Conservation (phyloP, 1,284 basidiomycete genomes). For the Ganoderma lucidum region DNA sequence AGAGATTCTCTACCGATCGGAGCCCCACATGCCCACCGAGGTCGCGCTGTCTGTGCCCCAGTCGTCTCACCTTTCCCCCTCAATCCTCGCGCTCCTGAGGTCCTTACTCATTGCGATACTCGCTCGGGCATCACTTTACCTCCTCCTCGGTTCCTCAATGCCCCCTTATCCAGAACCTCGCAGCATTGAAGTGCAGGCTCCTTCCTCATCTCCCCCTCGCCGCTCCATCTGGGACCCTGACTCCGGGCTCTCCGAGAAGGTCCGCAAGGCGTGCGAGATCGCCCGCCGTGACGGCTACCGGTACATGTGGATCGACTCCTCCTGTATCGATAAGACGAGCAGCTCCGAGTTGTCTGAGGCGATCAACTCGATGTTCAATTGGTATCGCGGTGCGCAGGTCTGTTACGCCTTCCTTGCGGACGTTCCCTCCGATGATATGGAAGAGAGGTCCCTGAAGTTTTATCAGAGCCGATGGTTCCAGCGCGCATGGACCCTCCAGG, state of each 20-base stretch:
- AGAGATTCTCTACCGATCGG: too few species aligned
- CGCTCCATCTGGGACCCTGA: background rate
- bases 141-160: too few species aligned
- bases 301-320: constrained; percentile 15
- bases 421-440: background rate
- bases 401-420: constrained; percentile 17
- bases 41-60: too few species aligned
- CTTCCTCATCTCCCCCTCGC: background rate
- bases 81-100: too few species aligned
- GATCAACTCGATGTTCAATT: constrained; percentile 16
- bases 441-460: background rate
- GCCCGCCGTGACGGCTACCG: constrained; percentile 8
- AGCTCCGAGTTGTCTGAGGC: constrained; percentile 15
- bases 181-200: too few species aligned
- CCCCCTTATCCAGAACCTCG: too few species aligned
- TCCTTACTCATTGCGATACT: too few species aligned
- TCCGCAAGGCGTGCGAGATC: constrained; percentile 4
- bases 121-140: too few species aligned
- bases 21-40: too few species aligned
- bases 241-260: constrained; percentile 7
- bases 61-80: too few species aligned
- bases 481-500: constrained; percentile 13
- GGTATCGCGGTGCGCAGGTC: background rate
- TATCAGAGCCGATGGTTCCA: constrained; percentile 2
- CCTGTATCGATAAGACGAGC: constrained; percentile 21